A percentile compares a stretch with the other conserved stretches of the same genome.
Evolutionary conservation across 2,329 filamentous ascomycete species (phyloP).

Genomic region (Colletotrichum sp.): DNA sequence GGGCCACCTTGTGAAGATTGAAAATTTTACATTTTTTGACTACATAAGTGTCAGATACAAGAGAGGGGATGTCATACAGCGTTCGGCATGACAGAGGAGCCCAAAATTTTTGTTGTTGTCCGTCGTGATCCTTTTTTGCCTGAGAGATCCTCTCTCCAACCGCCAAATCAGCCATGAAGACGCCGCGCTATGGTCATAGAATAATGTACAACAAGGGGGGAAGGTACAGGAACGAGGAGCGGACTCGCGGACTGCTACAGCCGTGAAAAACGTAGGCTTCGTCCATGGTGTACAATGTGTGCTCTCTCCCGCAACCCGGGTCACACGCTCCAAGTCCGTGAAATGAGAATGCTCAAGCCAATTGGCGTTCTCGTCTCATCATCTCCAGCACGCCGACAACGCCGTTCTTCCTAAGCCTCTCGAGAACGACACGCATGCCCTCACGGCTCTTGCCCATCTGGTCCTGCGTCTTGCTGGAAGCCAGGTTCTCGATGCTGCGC

Average conservation of each 20-base stretch:
- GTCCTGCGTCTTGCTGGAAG: constrained; percentile 77
- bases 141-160: background rate
- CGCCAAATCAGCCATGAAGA: constrained; percentile 26
- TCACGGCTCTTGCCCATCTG: constrained; percentile 82
- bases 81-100: constrained; percentile 20
- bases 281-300: constrained; percentile 10
- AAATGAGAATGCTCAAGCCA: background rate
- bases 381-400: constrained; percentile 64
- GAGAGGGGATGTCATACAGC: constrained; percentile 44
- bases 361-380: constrained; percentile 47
- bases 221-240: constrained; percentile 4
- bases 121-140: constrained; percentile 8
- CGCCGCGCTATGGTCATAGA: constrained; percentile 39
- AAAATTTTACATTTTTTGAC: constrained; percentile 1
- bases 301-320: background rate
- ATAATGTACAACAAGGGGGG: constrained; percentile 33
- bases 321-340: constrained; percentile 1
- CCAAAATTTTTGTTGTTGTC: constrained; percentile 4
- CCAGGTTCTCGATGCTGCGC: constrained; percentile 79
- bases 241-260: background rate
- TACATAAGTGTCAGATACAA: constrained; percentile 28
- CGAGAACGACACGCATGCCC: constrained; percentile 82
- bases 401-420: constrained; percentile 66
- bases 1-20: background rate
- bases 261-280: background rate